Percentiles rank a stretch among this genome's conserved stretches.
phyloP scores from a whole-genome alignment of 2,329 filamentous ascomycete genomes.

The Fusarium mangiferae region DNA sequence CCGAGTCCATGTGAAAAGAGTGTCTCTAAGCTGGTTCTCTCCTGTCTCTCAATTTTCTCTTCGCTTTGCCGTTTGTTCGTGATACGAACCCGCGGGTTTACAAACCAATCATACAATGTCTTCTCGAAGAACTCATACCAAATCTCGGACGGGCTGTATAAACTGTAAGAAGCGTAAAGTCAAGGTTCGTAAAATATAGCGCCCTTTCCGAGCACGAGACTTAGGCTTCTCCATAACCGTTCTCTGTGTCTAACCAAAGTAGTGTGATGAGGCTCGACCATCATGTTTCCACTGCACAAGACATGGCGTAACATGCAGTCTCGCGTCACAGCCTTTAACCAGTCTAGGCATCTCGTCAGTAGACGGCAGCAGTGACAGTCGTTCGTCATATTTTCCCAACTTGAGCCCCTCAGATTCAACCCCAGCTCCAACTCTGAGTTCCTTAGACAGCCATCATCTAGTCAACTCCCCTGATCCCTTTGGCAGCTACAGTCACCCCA shows the following conservation, averaged over 20 bases:
- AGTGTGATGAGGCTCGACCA: constrained; percentile 45
- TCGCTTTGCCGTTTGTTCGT: not conserved
- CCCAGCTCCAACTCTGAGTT: not conserved
- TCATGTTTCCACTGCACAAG: constrained; percentile 47
- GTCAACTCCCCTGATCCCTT: constrained; percentile 11
- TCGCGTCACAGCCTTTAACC: constrained; percentile 17
- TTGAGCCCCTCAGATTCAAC: constrained; percentile 22
- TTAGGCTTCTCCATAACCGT: not conserved
- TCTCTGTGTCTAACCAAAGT: constrained; percentile 7
- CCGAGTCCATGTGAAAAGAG: constrained; percentile 12
- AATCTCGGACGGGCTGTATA: constrained; percentile 47
- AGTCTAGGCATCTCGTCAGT: not conserved
- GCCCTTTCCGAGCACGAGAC: not conserved
- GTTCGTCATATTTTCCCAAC: constrained; percentile 22
- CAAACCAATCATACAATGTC: constrained; percentile 30
- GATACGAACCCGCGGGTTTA: constrained; percentile 37
- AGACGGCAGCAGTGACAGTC: not conserved
- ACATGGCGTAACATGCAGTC: constrained; percentile 44
- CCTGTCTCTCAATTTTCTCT: constrained; percentile 1
- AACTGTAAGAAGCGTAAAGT: constrained; percentile 49
- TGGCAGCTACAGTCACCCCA: constrained; percentile 12
- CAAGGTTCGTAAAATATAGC: constrained; percentile 40
- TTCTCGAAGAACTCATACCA: constrained; percentile 47
- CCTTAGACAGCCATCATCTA: constrained; percentile 3
- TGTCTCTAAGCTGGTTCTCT: not conserved